phyloP scores from a whole-genome alignment of 1,139 yeast species.

The Entelexis sorbosivorans region DNA sequence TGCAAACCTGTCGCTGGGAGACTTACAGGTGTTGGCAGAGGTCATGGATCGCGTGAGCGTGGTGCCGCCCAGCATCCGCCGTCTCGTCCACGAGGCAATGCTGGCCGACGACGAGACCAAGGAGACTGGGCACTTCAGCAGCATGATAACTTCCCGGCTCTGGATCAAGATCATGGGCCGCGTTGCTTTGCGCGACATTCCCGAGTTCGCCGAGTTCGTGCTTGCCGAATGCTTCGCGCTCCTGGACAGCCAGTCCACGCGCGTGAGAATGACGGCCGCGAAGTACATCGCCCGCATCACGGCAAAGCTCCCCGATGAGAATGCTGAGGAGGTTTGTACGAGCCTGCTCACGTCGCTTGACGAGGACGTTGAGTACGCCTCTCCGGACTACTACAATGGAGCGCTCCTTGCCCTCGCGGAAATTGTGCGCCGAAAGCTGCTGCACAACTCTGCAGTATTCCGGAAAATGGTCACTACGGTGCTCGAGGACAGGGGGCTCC shows the following conservation, averaged over 20 bases:
- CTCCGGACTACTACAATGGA: slow-evolving; percentile 38
- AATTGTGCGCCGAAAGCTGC: slow-evolving; percentile 28
- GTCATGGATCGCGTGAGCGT: slow-evolving; percentile 13
- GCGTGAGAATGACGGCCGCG: slow-evolving; percentile 38
- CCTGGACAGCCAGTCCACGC: slow-evolving; percentile 33
- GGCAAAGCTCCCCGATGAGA: slow-evolving; percentile 26
- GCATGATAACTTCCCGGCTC: slow-evolving; percentile 21
- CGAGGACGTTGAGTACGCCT: slow-evolving; percentile 26
- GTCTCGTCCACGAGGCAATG: neutral
- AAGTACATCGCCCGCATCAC: slow-evolving; percentile 38
- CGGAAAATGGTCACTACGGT: slow-evolving; percentile 18
- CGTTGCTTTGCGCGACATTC: slow-evolving; percentile 25
- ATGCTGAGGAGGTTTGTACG: slow-evolving; percentile 31
- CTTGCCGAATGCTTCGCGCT: slow-evolving; percentile 30
- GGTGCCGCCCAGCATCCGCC: slow-evolving; percentile 5
- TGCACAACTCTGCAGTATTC: neutral
- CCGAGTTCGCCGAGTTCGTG: slow-evolving; percentile 34
- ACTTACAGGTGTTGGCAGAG: slow-evolving; percentile 9
- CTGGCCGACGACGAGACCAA: neutral
- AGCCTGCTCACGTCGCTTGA: slow-evolving; percentile 29
- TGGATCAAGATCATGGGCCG: slow-evolving; percentile 34
- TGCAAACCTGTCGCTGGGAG: neutral
- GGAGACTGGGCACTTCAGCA: neutral
- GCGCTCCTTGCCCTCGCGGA: slow-evolving; percentile 38
- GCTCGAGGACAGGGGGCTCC: slow-evolving; percentile 36